These are phyloP conservation scores for Cordyceps farinosa DNA, from an alignment of 2,329 filamentous ascomycete species.

Conservation along the genomic window DNA sequence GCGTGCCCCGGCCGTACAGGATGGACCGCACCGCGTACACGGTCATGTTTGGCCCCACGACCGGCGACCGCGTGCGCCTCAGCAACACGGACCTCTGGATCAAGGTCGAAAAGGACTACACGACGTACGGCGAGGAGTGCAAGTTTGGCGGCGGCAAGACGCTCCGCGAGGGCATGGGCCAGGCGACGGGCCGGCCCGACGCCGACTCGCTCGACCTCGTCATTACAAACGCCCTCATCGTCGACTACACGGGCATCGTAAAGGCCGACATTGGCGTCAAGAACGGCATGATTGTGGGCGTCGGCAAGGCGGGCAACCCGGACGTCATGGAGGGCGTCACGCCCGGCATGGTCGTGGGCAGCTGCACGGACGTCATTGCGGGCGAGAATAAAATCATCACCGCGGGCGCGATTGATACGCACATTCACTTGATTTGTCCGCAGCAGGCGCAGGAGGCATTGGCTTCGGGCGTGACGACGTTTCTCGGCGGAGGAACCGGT, in stretches of 20 bases:
- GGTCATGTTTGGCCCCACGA: conserved; percentile 90
- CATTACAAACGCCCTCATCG: conserved; percentile 81
- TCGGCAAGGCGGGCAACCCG: conserved; percentile 95
- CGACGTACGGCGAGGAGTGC: conserved; percentile 87
- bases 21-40: conserved; percentile 78
- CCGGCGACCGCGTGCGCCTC: conserved; percentile 77
- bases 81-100: conserved; percentile 88
- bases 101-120: conserved; percentile 80
- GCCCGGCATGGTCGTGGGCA: conserved; percentile 74
- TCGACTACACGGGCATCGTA: conserved; percentile 91
- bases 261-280: conserved; percentile 97
- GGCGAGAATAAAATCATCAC: conserved; percentile 89
- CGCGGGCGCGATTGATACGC: conserved; percentile 82
- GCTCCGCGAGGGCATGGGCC: conserved; percentile 91
- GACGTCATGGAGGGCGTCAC: conserved; percentile 91
- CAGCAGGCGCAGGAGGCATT: conserved; percentile 84
- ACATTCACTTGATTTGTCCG: conserved; percentile 93
- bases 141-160: conserved; percentile 95
- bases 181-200: conserved; percentile 73
- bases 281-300: conserved; percentile 76
- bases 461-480: conserved; percentile 80
- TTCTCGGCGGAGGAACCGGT: conserved; percentile 86
- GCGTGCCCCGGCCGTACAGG: conserved; percentile 73
- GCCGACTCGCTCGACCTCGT: conserved; percentile 76
- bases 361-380: conserved; percentile 87